phyloP scores from a whole-genome alignment of 768 basidiomycete genomes.

The Termitomyces sp. region DNA sequence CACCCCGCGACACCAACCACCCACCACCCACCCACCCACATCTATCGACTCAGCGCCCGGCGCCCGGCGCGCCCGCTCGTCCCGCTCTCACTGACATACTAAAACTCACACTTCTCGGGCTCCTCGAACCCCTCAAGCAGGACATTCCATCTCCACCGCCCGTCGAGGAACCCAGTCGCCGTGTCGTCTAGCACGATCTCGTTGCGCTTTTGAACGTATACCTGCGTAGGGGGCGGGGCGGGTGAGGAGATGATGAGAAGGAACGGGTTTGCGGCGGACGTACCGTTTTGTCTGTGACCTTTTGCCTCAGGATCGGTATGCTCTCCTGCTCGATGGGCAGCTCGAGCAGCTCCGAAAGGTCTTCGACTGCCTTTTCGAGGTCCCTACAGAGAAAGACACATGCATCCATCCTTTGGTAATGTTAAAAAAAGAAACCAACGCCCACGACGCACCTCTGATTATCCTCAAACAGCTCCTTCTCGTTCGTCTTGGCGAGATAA shows the following conservation, averaged over 20 bases:
- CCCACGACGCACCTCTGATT: constrained; percentile 74
- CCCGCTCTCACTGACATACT: too few relatives aligned
- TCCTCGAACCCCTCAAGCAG: constrained; percentile 66
- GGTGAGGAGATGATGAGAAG: neutral
- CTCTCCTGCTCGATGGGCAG: constrained; percentile 82
- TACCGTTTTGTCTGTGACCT: constrained; percentile 95
- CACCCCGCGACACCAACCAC: too few relatives aligned
- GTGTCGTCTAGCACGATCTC: constrained; percentile 95
- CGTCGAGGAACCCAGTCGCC: constrained; percentile 82
- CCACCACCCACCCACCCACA: too few relatives aligned
- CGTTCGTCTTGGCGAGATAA: constrained; percentile 84
- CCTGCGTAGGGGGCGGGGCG: constrained; percentile 28
- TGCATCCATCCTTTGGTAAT: too few relatives aligned
- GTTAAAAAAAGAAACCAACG: too few relatives aligned
- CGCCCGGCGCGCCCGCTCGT: too few relatives aligned
- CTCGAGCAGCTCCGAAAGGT: constrained; percentile 89
- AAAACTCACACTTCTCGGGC: constrained; percentile 26
- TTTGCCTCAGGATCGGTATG: constrained; percentile 78
- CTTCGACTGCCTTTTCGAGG: constrained; percentile 91
- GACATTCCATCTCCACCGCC: constrained; percentile 79
- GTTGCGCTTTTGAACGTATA: constrained; percentile 96
- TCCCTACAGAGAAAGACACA: constrained; percentile 55
- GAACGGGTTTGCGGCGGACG: constrained; percentile 13
- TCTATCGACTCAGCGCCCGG: too few relatives aligned
- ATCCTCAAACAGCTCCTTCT: constrained; percentile 95